Evolutionary conservation across 352 stramenopile species (phyloP).

Genomic region (Phytophthora multivora): DNA sequence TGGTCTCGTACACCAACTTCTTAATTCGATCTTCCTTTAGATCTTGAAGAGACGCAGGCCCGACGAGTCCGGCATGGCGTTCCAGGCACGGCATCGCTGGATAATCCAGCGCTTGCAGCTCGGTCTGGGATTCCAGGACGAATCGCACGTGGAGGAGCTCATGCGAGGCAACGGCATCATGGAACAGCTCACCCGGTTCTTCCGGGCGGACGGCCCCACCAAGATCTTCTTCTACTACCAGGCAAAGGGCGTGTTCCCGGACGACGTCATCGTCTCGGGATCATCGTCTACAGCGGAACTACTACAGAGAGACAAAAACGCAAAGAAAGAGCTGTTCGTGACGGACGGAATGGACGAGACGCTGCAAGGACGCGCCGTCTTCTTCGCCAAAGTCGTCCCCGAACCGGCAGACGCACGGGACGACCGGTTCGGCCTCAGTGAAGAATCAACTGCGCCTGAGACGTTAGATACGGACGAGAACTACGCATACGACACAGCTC

Average conservation of each 20-base stretch:
- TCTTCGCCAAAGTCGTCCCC: slow-evolving; percentile 70
- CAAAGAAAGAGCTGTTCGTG: slow-evolving; percentile 77
- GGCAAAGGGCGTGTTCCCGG: slow-evolving; percentile 18
- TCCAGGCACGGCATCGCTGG: slow-evolving; percentile 86
- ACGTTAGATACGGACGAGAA: slow-evolving; percentile 15
- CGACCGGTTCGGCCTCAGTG: not conserved
- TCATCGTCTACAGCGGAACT: slow-evolving; percentile 19
- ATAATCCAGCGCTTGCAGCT: slow-evolving; percentile 85
- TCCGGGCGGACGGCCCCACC: slow-evolving; percentile 61
- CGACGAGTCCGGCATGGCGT: slow-evolving; percentile 54
- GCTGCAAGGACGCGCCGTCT: slow-evolving; percentile 69
- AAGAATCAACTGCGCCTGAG: slow-evolving; percentile 27
- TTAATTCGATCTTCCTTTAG: not conserved
- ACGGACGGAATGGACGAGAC: slow-evolving; percentile 78
- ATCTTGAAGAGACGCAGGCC: slow-evolving; percentile 14
- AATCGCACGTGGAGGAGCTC: slow-evolving; percentile 78
- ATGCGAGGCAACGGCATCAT: slow-evolving; percentile 83
- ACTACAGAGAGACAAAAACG: slow-evolving; percentile 1
- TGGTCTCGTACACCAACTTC: not conserved
- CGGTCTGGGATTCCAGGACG: slow-evolving; percentile 72
- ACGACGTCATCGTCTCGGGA: not conserved
- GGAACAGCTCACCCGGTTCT: slow-evolving; percentile 76
- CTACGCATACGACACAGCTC: slow-evolving; percentile 21
- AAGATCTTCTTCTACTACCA: slow-evolving; percentile 89
- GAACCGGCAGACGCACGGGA: slow-evolving; percentile 7